These are phyloP conservation scores for Aureobasidium sp. DNA, from an alignment of 2,329 filamentous ascomycete species.

Conservation along the genomic window DNA sequence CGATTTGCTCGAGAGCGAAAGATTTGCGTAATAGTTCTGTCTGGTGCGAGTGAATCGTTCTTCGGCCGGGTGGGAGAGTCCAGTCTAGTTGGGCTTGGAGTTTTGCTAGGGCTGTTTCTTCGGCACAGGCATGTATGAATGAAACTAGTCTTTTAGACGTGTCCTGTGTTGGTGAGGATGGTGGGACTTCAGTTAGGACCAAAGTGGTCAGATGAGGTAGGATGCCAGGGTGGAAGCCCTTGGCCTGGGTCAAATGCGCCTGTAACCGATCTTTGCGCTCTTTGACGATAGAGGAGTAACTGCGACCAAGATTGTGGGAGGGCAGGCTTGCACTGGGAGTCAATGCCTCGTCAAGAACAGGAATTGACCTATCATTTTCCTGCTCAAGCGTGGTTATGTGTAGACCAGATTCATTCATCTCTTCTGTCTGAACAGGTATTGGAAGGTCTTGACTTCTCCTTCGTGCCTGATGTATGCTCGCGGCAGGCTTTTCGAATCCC, in stretches of 20 bases:
- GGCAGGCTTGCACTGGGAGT: neutral
- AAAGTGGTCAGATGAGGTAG: conserved; percentile 47
- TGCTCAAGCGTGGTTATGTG: neutral
- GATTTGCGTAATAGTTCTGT: conserved; percentile 40
- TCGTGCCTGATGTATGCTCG: neutral
- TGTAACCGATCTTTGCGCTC: conserved; percentile 22
- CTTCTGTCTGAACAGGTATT: conserved; percentile 26
- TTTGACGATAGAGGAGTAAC: conserved; percentile 22
- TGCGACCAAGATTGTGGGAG: conserved; percentile 16
- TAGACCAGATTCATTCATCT: neutral
- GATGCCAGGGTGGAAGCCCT: conserved; percentile 44
- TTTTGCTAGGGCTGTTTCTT: conserved; percentile 45
- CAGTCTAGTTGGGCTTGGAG: conserved; percentile 49
- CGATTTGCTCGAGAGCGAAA: conserved; percentile 47
- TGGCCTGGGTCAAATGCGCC: conserved; percentile 17
- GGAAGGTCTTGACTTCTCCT: conserved; percentile 12
- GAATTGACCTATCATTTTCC: neutral
- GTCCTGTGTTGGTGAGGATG: conserved; percentile 23
- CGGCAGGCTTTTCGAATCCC: conserved; percentile 23
- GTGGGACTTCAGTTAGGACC: conserved; percentile 48
- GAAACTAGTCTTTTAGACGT: conserved; percentile 40
- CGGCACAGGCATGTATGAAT: conserved; percentile 50
- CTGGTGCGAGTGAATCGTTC: conserved; percentile 32
- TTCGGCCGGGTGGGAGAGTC: conserved; percentile 48
- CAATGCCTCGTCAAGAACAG: neutral